phyloP scores from a whole-genome alignment of 192 early-diverging fungal species.

The Dimargaris xerosporica region DNA sequence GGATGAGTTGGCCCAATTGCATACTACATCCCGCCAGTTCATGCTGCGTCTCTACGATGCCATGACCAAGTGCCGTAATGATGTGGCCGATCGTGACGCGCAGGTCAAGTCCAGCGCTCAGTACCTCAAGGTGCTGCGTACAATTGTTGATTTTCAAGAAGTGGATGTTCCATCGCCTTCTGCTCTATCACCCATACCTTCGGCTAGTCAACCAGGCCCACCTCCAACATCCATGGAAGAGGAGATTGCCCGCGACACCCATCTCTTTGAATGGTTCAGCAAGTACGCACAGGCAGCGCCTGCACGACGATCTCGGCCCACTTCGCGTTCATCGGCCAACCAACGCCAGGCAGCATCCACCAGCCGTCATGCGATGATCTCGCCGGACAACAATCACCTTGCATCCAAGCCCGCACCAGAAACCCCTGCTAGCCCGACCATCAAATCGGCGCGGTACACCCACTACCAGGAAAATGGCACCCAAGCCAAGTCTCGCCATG shows the following conservation, averaged over 20 bases:
- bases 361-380: neutral
- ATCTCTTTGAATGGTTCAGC: conserved; percentile 11
- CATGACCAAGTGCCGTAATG: conserved; percentile 12
- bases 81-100: neutral
- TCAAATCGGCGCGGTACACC: neutral
- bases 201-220: neutral
- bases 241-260: conserved; percentile 8
- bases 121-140: conserved; percentile 9
- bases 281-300: too few relatives aligned
- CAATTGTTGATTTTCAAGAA: conserved; percentile 5
- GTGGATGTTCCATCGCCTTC: neutral
- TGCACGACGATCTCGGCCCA: neutral
- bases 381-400: too few relatives aligned
- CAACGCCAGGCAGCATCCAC: neutral
- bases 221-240: conserved; percentile 6
- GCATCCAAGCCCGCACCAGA: too few relatives aligned
- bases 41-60: conserved; percentile 8
- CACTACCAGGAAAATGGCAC: neutral
- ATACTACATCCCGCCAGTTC: conserved; percentile 4
- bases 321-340: neutral
- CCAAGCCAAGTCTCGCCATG: neutral
- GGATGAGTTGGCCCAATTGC: neutral
- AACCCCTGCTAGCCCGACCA: too few relatives aligned
- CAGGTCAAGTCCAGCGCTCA: conserved; percentile 1
- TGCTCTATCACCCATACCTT: neutral